Evolutionary conservation across 208 protist species (phyloP), one percentile per base, ranked within the genome.

Genomic region (Wallacemonas sp.): DNA sequence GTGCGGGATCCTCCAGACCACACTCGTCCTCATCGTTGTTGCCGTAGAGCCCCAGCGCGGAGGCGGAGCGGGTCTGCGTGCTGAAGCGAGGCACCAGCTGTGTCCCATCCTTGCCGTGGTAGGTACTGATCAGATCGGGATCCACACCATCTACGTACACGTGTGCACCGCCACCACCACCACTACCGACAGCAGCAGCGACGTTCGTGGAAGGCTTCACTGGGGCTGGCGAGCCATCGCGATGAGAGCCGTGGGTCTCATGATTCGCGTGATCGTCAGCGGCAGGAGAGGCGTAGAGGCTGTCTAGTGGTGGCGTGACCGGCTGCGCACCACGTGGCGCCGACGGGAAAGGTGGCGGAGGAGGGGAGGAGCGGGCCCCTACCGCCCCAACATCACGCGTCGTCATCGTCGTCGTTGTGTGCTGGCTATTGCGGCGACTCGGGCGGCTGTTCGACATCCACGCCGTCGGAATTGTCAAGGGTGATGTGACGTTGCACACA

Each of bases 1-100:
- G 74, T 31, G 70, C 27, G 2, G 61, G 62, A 63, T 84, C 72
- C 39, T 89, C 79, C 12, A 79, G 67, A n/a, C 58, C 66, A 2
- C 12, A 19, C 4, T 26, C 47, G 26, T 30, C 46, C 17, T 64
- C 55, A 1, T 34, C 1, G 21, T 67, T 70, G 24, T 12, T 17
- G 17, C 56, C 49, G 27, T 61, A 65, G 3, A 28, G 41, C 17
- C 34, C 46, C 27, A 46, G 36, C 5, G 22, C 69, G 15, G 56
- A 60, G 6, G 70, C 44, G 9, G 47, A 8, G 33, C 59, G n/a
- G 6, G 54, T 51, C 30, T 61, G 41, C 38, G 63, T 61, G 24
- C 8, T 61, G 44, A 81, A 47, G 30, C 59, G 64, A 3, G 66
- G 65, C n/a, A 34, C 12, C 2, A 59, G 38, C 24, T n/a, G n/a